Evolutionary conservation across 306 rosid species (phyloP).

Genomic region (Acacia confusa): DNA sequence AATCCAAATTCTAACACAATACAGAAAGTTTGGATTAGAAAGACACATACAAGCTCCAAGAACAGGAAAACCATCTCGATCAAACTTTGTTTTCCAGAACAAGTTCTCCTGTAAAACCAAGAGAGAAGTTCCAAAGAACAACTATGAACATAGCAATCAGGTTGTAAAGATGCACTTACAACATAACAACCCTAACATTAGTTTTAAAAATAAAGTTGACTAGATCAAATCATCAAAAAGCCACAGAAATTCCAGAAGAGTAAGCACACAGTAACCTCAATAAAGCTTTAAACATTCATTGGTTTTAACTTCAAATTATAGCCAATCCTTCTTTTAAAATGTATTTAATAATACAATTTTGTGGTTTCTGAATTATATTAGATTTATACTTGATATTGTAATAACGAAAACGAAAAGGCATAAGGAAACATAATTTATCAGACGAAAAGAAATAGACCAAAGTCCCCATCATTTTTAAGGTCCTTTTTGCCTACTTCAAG

Average conservation of each 20-base stretch:
- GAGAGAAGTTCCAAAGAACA: background rate
- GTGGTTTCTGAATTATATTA: too few relatives aligned
- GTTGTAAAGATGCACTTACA: background rate
- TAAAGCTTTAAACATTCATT: background rate
- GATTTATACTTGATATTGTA: too few relatives aligned
- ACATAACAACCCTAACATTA: background rate
- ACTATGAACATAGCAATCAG: background rate
- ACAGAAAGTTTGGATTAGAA: background rate
- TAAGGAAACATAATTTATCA: too few relatives aligned
- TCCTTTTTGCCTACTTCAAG: too few relatives aligned
- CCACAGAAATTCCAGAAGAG: background rate
- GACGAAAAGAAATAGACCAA: too few relatives aligned
- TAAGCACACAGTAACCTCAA: background rate
- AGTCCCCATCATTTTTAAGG: too few relatives aligned
- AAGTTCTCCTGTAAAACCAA: background rate
- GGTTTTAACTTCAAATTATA: too few relatives aligned
- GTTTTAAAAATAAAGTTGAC: background rate
- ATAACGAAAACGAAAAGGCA: too few relatives aligned
- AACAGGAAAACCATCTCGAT: background rate
- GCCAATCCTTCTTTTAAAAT: too few relatives aligned
- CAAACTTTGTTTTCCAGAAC: background rate
- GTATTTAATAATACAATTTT: too few relatives aligned
- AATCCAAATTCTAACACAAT: background rate
- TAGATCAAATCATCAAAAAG: background rate
- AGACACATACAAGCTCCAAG: background rate